phyloP scores from a whole-genome alignment of 2,329 filamentous ascomycete species.

The Xylaria sp. region DNA sequence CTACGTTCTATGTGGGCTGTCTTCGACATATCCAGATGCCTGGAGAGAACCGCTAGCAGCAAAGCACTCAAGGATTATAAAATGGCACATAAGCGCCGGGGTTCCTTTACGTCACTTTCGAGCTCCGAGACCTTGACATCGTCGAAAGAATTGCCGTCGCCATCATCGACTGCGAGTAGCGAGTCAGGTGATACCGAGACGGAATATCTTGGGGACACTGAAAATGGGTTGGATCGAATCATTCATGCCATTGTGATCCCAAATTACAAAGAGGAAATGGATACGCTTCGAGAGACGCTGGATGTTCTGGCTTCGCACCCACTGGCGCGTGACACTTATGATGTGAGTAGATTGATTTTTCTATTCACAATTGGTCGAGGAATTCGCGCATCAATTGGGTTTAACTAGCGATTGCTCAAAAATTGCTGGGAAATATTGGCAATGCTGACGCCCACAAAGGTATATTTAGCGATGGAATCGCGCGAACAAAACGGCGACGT shows the following conservation, averaged over 20 bases:
- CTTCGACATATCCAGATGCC: conserved; percentile 59
- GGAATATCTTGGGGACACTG: conserved; percentile 53
- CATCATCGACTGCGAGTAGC: conserved; percentile 54
- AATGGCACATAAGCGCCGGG: conserved; percentile 53
- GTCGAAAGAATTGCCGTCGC: conserved; percentile 46
- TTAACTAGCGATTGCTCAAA: neutral
- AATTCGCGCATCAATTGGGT: neutral
- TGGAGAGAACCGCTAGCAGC: conserved; percentile 53
- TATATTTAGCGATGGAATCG: conserved; percentile 76
- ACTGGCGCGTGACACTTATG: conserved; percentile 67
- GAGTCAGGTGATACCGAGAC: conserved; percentile 58
- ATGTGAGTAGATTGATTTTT: conserved; percentile 58
- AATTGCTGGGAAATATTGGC: neutral
- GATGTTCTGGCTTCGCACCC: conserved; percentile 71
- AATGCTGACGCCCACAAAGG: conserved; percentile 48
- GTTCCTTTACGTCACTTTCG: conserved; percentile 60
- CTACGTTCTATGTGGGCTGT: conserved; percentile 66
- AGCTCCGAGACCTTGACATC: conserved; percentile 61
- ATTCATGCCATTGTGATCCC: conserved; percentile 73
- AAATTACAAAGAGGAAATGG: conserved; percentile 75
- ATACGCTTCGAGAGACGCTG: conserved; percentile 70
- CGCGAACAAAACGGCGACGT: conserved; percentile 65
- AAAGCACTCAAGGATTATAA: conserved; percentile 55
- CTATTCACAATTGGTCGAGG: neutral
- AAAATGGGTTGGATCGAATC: conserved; percentile 52